Evolutionary conservation across 129 eudicot genomes (phyloP), one percentile per base, ranked within the genome.

Genomic region (Flaveria trinervia): DNA sequence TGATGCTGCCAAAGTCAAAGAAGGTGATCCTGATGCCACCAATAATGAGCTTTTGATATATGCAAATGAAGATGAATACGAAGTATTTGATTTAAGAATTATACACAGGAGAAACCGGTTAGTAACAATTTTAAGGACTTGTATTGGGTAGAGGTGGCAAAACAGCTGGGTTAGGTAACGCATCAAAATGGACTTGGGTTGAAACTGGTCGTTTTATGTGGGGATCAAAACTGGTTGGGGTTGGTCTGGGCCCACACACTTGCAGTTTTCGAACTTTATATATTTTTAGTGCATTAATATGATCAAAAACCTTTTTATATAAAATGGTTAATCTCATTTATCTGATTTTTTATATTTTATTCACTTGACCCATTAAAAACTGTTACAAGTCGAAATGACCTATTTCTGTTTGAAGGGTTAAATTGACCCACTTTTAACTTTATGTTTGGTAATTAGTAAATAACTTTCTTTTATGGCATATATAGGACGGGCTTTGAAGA

Each of bases 401-500:
- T 16, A 2, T 4, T 46, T 9, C 12, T 9, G 15, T 36, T 74
- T 22, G 26, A 60, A 2, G 70, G 17, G 46, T 75, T 30, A 36
- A 18, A 33, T 62, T 41, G 33, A 23, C 43, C 20, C 18, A 23
- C 15, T 44, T 72, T 72, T 65, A 39, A 33, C 10, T 72, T 41
- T 64, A 61, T 70, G 67, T 70, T 48, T 59, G 33, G 39, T 18
- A 17, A 52, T 22, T 56, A 59, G 39, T 71, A 15, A 45, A 55
- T 74, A 74, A 79, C 68, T 74, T 36, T 68, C 71, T 78, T 80
- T 82, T 72, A 33, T 80, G 82, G 83, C 71, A 30, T 80, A 59
- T 71, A 70, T 89, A 95, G 99, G 93, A 95, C 99, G 23, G 99
- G 99, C 49, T 95, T 95, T 72, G 99, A 95, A 81, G 99, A 92